These are phyloP conservation scores for Nyssa sinensis DNA, from an alignment of 148 eudicot genomes.

Conservation along the genomic window DNA sequence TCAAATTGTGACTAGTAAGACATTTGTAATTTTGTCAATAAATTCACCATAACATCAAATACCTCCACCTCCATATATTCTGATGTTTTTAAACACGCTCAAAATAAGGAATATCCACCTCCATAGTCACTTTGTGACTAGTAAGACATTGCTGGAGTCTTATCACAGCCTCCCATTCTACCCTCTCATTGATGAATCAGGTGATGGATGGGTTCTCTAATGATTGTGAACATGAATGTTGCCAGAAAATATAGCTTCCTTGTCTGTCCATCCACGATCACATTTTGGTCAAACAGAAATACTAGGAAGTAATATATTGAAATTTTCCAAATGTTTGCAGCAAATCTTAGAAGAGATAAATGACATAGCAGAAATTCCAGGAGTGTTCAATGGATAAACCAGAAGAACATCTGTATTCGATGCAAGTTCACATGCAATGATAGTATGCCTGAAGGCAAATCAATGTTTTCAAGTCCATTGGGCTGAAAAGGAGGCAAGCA, in stretches of 20 bases:
- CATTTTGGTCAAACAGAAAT: background rate
- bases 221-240: conserved; percentile 53
- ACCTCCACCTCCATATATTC: too few relatives aligned
- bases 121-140: background rate
- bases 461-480: too few relatives aligned
- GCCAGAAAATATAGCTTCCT: conserved; percentile 47
- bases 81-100: background rate
- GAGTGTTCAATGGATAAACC: background rate
- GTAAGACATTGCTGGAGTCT: background rate
- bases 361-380: background rate
- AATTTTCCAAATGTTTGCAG: too few relatives aligned
- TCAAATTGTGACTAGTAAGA: too few relatives aligned
- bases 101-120: background rate
- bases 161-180: background rate
- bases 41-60: too few relatives aligned
- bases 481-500: too few relatives aligned
- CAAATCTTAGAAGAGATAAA: background rate
- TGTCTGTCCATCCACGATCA: background rate
- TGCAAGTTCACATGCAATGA: background rate
- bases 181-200: background rate
- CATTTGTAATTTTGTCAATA: background rate
- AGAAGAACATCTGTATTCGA: background rate
- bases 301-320: background rate
- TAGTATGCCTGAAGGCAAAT: background rate
- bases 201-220: conserved; percentile 25